Base-by-base conservation (phyloP, 1,139 yeast genomes). In the Debaryomyces sp. region DNA sequence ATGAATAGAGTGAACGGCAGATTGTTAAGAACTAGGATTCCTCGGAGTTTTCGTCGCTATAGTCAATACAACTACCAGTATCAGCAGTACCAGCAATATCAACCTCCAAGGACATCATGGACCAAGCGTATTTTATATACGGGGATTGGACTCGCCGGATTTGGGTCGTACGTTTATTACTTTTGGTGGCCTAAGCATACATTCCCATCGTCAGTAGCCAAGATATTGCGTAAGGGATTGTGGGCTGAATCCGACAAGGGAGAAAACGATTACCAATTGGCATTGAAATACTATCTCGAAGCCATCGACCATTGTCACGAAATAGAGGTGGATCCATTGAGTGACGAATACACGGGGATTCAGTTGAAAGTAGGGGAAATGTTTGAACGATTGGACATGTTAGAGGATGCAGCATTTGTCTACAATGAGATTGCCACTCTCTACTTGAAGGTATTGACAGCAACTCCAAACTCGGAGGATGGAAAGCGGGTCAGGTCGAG, bases 321-420 rank as follows among this genome's bases (percentile, higher is more conserved):
- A 30, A 64, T 77, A 42, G 69, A 66, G 0, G 63, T 89, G 69
- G 81, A 81, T 52, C 77, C 76, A 15, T 60, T 88, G 30, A 50
- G 58, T 32, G 74, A 69, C 51, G 74, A 69, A 48, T 69, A 68
- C 60, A 91, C 97, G 0, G 96, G 97, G 0, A 80, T 92, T 50
- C 96, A 90, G 60, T 73, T 92, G 62, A 89, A 91, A 61, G 74
- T 89, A 38, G 96, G 88, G 3, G 96, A 91, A 61, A 87, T 90
- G 90, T 89, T 84, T 63, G 95, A 88, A 61, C 71, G 85, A 44
- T 67, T 88, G 54, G 75, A 74, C 30, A 76, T 81, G 82, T 54
- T 65, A 37, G 79, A 80, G 17, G 89, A 86, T 50, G 95, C 96
- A 0, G 73, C 81, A 30, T 75, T 77, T 56, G 64, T 87, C 29